These are phyloP conservation scores for Aspergillus nanangensis DNA, from an alignment of 495 filamentous ascomycete species.

Conservation along the genomic window DNA sequence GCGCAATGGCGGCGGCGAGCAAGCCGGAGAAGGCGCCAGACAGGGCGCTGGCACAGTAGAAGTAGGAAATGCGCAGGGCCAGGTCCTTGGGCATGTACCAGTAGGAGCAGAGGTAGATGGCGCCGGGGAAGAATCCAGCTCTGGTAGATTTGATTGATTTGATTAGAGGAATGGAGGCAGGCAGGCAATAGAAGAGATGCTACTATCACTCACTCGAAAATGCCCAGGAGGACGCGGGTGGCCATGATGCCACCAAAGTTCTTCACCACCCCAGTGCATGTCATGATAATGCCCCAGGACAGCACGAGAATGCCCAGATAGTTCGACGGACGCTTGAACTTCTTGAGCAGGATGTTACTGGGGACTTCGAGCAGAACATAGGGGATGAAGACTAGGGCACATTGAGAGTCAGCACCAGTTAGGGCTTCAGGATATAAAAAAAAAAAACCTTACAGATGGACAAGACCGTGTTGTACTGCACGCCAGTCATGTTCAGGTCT, in stretches of 20 bases:
- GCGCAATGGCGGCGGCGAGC: conserved; percentile 57
- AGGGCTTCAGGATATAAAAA: too few species aligned
- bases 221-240: conserved; percentile 14
- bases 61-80: conserved; percentile 60
- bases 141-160: not conserved
- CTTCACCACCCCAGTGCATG: conserved; percentile 36
- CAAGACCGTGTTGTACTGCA: conserved; percentile 28
- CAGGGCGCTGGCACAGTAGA: conserved; percentile 57
- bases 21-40: conserved; percentile 65
- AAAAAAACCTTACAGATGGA: too few species aligned
- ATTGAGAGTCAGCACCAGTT: too few species aligned
- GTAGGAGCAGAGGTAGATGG: conserved; percentile 63
- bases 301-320: conserved; percentile 19
- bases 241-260: conserved; percentile 22
- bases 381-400: conserved; percentile 40
- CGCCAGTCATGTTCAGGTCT: conserved; percentile 9
- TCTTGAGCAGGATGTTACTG: conserved; percentile 18
- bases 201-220: conserved; percentile 22
- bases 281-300: conserved; percentile 40
- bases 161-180: not conserved
- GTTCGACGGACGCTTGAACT: conserved; percentile 11
- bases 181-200: not conserved
- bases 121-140: conserved; percentile 59
- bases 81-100: conserved; percentile 64
- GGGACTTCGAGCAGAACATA: conserved; percentile 26